Base-by-base conservation (phyloP, 257 asterid genomes). In the Knoxia roxburghii region DNA sequence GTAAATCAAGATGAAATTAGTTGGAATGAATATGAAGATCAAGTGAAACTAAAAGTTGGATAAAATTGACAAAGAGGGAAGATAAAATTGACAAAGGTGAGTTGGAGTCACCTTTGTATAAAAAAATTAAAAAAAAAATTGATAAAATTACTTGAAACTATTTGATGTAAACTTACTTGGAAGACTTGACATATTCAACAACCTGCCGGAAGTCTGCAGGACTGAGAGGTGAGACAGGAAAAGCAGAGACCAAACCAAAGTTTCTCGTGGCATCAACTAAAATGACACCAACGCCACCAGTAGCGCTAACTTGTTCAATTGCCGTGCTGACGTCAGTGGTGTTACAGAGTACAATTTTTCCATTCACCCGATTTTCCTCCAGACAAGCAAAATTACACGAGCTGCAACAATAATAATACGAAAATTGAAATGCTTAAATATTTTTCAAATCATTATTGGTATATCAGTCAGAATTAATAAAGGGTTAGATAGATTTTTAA, bases 271-370 rank as follows among this genome's bases (percentile, higher is more conserved):
- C 8, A 1, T 45, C 39, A 0, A 29, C 6, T 64, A 30, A 24
- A 26, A 81, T 70, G 1, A 46, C 11, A 54, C 78, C 88, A 57
- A 63, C 4, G 33, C 78, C 88, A 2, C 78, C 80, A 1, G 69
- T 46, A 0, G 1, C 13, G 4, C 26, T 1, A 24, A 67, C 79
- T 11, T 17, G 65, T 6, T 0, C 2, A 15, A 58, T 17, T 2
- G 32, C 7, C 4, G 2, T 0, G 7, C 3, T 7, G 32, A 72
- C 68, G 0, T 0, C 1, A 7, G 0, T 9, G 14, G 7, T 10
- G 14, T 60, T 68, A 26, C 83, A 80, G 21, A 83, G 26, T 6
- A 83, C 71, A 2, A 83, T 75, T 70, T 80, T 83, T 51, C 88
- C 85, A 37, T 57, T 65, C 29, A 75, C 80, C 32, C 63, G 65